Conservation (phyloP, 441 rosid species). For the Erodium texanum region DNA sequence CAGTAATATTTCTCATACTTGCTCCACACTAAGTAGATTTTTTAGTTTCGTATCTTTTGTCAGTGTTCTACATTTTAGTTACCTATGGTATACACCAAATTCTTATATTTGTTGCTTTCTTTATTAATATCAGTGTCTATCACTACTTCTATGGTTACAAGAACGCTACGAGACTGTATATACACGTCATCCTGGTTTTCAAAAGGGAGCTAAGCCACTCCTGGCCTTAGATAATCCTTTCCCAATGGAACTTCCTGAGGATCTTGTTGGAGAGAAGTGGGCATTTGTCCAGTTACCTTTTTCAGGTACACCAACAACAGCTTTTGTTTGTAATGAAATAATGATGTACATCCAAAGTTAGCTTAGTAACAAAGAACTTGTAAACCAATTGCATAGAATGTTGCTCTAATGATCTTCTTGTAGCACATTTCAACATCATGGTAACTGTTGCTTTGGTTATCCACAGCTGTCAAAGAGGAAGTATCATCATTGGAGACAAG, state of each 20-base stretch:
- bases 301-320: slow-evolving; percentile 36
- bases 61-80: neutral
- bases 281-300: slow-evolving; percentile 89
- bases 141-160: slow-evolving; percentile 79
- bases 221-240: slow-evolving; percentile 80
- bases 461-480: slow-evolving; percentile 64
- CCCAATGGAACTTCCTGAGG: slow-evolving; percentile 89
- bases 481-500: slow-evolving; percentile 46
- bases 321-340: neutral
- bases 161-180: slow-evolving; percentile 82
- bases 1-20: neutral
- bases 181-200: slow-evolving; percentile 82
- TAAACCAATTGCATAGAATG: neutral
- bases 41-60: neutral
- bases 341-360: neutral
- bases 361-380: neutral
- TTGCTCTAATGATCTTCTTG: neutral
- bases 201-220: slow-evolving; percentile 78
- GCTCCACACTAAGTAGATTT: neutral
- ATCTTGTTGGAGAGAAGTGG: slow-evolving; percentile 84
- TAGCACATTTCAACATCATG: neutral
- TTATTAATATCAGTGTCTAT: slow-evolving; percentile 52
- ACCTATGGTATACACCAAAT: slow-evolving; percentile 1
- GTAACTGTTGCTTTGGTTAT: slow-evolving; percentile 12
- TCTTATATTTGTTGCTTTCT: neutral